Conservation (phyloP, 345 rosid genomes). For the Linum trigynum region DNA sequence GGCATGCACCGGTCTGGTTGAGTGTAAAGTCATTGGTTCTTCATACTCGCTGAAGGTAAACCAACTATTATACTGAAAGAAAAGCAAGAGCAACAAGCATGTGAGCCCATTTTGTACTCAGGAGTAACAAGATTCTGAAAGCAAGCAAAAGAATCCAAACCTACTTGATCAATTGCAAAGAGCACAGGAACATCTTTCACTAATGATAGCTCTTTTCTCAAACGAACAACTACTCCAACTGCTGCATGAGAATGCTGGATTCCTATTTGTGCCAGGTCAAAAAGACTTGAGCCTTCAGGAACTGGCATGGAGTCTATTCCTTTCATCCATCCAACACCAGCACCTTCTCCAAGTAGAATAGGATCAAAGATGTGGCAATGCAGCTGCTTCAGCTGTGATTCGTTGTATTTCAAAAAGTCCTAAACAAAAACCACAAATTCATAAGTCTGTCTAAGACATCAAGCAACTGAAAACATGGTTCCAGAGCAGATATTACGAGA, state of each 20-base stretch:
- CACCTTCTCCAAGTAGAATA: constrained; percentile 81
- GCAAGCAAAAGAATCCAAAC: constrained; percentile 10
- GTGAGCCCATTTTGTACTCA: background rate
- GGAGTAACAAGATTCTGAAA: background rate
- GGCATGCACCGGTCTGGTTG: constrained; percentile 72
- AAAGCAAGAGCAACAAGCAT: constrained; percentile 19
- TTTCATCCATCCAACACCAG: constrained; percentile 84
- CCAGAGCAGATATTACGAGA: background rate
- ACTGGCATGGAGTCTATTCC: constrained; percentile 54
- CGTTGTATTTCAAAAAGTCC: constrained; percentile 72
- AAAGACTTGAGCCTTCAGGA: constrained; percentile 60
- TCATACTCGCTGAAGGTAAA: constrained; percentile 92
- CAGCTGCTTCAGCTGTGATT: constrained; percentile 45
- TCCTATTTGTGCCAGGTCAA: constrained; percentile 73
- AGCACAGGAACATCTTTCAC: constrained; percentile 84
- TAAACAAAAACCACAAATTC: constrained; percentile 19
- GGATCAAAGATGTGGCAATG: constrained; percentile 71
- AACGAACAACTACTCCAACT: constrained; percentile 66
- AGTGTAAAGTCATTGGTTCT: constrained; percentile 67
- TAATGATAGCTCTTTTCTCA: constrained; percentile 81
- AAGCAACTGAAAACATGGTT: background rate
- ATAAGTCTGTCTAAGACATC: background rate
- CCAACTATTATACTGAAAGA: constrained; percentile 81
- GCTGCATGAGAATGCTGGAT: constrained; percentile 75
- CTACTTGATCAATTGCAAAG: constrained; percentile 91